These are phyloP conservation scores for Vickermania ingenoplastis DNA, from an alignment of 208 protist species.

Conservation along the genomic window DNA sequence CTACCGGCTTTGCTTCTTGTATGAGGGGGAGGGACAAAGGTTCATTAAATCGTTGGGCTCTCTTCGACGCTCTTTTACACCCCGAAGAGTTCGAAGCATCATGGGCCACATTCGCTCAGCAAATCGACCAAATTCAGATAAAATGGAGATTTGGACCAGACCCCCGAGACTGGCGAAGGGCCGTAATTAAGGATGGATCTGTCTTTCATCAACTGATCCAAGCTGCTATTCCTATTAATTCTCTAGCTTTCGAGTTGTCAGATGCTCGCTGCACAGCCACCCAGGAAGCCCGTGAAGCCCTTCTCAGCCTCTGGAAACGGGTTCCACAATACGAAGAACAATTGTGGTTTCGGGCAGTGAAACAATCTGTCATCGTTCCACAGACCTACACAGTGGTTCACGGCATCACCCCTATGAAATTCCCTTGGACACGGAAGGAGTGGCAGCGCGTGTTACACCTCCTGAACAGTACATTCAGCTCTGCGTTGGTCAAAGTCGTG, in stretches of 20 bases:
- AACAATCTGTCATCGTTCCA: too few relatives aligned
- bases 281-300: too few relatives aligned
- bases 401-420: too few relatives aligned
- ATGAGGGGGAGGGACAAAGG: too few relatives aligned
- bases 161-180: neutral
- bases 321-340: neutral
- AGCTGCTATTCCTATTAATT: neutral
- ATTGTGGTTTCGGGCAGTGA: neutral
- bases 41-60: neutral
- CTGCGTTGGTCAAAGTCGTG: constrained; percentile 25
- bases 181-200: neutral
- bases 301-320: too few relatives aligned
- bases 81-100: neutral
- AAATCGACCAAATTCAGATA: neutral
- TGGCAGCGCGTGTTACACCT: constrained; percentile 26
- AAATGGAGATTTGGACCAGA: neutral
- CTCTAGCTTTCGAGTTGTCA: too few relatives aligned
- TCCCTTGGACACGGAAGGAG: constrained; percentile 41
- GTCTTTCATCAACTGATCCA: neutral
- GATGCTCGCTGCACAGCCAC: too few relatives aligned
- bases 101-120: neutral
- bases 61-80: neutral
- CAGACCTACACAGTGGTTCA: too few relatives aligned
- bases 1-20: too few relatives aligned
- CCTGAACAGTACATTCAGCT: constrained; percentile 8